These are phyloP conservation scores for Acacia concinna DNA, from an alignment of 331 rosid species.

Conservation along the genomic window DNA sequence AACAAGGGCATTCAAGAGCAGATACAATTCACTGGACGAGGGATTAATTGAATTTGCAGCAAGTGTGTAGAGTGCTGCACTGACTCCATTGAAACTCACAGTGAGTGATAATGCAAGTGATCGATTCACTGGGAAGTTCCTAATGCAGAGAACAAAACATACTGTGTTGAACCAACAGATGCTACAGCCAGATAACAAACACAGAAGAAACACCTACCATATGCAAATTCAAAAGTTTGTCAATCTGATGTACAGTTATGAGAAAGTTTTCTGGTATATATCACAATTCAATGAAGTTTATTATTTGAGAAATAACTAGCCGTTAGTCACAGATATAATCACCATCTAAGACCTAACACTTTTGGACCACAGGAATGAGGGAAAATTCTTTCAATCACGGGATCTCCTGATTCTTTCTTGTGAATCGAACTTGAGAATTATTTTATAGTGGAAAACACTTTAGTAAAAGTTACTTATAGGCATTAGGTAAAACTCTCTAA, in stretches of 20 bases:
- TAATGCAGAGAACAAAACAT: constrained; percentile 88
- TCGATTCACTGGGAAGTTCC: constrained; percentile 76
- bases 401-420: background rate
- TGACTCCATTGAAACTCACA: constrained; percentile 91
- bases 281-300: background rate
- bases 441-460: background rate
- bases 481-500: too few relatives aligned
- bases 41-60: constrained; percentile 75
- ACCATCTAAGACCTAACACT: background rate
- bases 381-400: background rate
- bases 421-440: background rate
- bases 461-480: too few relatives aligned
- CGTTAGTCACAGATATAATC: background rate
- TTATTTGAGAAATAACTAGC: background rate
- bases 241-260: background rate
- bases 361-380: background rate
- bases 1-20: constrained; percentile 68
- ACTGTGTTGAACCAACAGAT: constrained; percentile 99
- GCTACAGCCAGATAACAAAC: constrained; percentile 83
- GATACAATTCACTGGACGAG: constrained; percentile 60
- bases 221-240: constrained; percentile 23
- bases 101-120: constrained; percentile 90
- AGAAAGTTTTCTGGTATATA: constrained; percentile 5
- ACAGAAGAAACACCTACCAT: constrained; percentile 71
- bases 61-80: constrained; percentile 93